Evolutionary conservation across 768 basidiomycete genomes (phyloP).

Genomic region (Tylopilus felleus): DNA sequence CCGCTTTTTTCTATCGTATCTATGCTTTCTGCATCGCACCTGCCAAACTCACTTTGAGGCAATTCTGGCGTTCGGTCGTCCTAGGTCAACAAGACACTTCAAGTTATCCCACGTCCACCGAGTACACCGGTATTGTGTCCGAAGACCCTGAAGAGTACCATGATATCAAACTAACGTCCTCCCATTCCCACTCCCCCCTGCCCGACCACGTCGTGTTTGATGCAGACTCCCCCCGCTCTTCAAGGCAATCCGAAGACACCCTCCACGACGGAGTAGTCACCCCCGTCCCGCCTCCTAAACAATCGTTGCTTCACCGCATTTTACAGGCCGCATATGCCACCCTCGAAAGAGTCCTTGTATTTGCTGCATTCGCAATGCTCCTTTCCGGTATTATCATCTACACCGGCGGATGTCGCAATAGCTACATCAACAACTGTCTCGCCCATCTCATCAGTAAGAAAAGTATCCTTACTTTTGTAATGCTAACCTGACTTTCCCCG

Average conservation of each 20-base stretch:
- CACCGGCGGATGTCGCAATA: conserved; percentile 80
- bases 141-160: conserved; percentile 58
- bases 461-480: background rate
- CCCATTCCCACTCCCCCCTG: conserved; percentile 34
- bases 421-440: conserved; percentile 76
- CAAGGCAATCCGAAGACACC: conserved; percentile 56
- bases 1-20: conserved; percentile 48
- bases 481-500: background rate
- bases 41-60: conserved; percentile 42
- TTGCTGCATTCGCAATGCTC: conserved; percentile 66
- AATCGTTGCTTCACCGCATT: conserved; percentile 38
- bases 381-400: conserved; percentile 76
- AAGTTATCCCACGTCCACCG: conserved; percentile 27
- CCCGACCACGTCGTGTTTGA: conserved; percentile 55
- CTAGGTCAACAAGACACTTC: conserved; percentile 44
- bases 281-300: conserved; percentile 10
- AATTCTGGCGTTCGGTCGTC: conserved; percentile 58
- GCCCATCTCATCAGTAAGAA: conserved; percentile 87
- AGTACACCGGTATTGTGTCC: conserved; percentile 57
- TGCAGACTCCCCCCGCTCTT: conserved; percentile 36
- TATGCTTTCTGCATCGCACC: conserved; percentile 44
- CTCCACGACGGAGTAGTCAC: conserved; percentile 41
- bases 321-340: conserved; percentile 48
- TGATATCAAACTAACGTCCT: conserved; percentile 35
- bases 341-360: conserved; percentile 60